phyloP scores from a whole-genome alignment of 1,139 yeast species.

The Yamadazyma sp. region DNA sequence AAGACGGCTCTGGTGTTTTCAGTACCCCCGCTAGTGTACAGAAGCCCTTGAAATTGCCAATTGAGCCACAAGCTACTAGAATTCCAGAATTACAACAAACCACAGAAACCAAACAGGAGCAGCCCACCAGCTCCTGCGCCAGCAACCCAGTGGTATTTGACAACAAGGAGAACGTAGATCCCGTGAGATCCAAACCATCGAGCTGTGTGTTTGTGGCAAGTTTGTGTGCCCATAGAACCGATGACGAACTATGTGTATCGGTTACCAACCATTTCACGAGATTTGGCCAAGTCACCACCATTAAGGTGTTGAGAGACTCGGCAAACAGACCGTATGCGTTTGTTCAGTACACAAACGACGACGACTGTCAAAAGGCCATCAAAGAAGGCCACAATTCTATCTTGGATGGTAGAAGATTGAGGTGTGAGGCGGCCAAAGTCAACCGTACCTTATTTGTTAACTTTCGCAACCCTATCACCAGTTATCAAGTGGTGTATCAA shows the following conservation, averaged over 20 bases:
- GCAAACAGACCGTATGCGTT: conserved; percentile 89
- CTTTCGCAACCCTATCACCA: conserved; percentile 23
- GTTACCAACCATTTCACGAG: conserved; percentile 62
- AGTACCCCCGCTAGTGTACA: no score
- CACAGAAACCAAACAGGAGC: not conserved
- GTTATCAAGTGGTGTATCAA: conserved; percentile 33
- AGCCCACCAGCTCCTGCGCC: no score
- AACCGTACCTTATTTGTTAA: conserved; percentile 75
- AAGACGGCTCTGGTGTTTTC: not conserved
- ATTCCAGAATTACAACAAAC: no score
- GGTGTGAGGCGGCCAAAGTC: conserved; percentile 90
- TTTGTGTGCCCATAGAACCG: conserved; percentile 60
- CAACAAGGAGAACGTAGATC: not conserved
- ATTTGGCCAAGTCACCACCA: conserved; percentile 71
- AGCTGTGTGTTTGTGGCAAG: conserved; percentile 90
- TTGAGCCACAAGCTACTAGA: no score
- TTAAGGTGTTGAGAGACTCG: conserved; percentile 84
- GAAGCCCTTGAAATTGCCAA: no score
- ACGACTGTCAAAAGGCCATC: conserved; percentile 70
- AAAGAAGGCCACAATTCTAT: conserved; percentile 64
- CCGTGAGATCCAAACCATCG: conserved; percentile 55
- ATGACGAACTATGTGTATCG: conserved; percentile 67
- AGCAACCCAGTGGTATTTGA: not conserved
- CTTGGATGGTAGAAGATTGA: conserved; percentile 70
- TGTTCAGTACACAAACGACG: conserved; percentile 77